A percentile compares a stretch with the other conserved stretches of the same genome.
These are phyloP conservation scores for Exophiala sp. DNA, from an alignment of 2,329 filamentous ascomycete genomes.

Conservation along the genomic window DNA sequence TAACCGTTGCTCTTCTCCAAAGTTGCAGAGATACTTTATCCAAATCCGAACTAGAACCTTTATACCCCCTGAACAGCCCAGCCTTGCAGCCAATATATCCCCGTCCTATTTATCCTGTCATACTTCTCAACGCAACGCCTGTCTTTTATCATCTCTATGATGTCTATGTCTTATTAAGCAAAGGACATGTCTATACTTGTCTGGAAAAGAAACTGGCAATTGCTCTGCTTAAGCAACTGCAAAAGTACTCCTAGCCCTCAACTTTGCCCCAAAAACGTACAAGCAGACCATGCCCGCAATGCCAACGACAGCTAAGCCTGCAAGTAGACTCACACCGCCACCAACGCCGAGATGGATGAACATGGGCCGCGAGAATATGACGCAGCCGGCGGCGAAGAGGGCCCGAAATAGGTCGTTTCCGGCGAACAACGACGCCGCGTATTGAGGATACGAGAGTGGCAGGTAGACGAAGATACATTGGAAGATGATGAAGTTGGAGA, in stretches of 20 bases:
- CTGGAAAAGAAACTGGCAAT: no score
- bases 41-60: no score
- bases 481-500: constrained; percentile 20
- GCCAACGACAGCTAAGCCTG: constrained; percentile 34
- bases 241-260: constrained; percentile 58
- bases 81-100: no score
- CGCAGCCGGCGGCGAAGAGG: constrained; percentile 32
- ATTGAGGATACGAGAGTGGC: constrained; percentile 22
- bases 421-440: constrained; percentile 26
- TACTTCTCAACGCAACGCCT: no score
- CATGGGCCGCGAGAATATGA: constrained; percentile 36
- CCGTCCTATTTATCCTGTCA: no score
- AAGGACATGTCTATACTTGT: no score
- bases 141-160: no score
- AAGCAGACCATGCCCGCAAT: constrained; percentile 58
- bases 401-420: constrained; percentile 29
- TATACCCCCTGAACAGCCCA: no score
- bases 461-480: constrained; percentile 27
- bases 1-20: no score
- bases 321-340: constrained; percentile 33
- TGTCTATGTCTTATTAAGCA: no score
- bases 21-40: no score
- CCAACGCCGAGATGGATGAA: constrained; percentile 34
- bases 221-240: constrained; percentile 32
- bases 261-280: constrained; percentile 54